phyloP scores from a whole-genome alignment of 257 asterid species.

The Solanum etuberosum region DNA sequence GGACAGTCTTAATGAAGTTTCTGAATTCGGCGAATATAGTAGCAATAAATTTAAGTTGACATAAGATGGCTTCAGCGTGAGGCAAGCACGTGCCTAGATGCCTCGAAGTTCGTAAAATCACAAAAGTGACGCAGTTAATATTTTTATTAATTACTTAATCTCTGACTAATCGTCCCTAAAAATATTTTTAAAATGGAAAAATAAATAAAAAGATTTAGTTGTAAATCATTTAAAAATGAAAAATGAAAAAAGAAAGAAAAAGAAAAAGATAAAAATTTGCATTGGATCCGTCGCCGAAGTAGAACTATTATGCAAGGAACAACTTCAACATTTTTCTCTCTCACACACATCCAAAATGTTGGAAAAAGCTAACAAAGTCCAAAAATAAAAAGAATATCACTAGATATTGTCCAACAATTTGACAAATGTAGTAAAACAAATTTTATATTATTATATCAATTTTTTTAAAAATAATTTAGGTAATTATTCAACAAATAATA shows the following conservation, averaged over 20 bases:
- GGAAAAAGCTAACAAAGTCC: background rate
- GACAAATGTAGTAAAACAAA: background rate
- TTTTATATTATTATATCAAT: too few relatives aligned
- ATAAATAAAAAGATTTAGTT: background rate
- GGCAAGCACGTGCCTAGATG: background rate
- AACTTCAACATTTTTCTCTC: background rate
- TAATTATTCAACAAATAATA: background rate
- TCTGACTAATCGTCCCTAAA: background rate
- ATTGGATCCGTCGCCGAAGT: constrained; percentile 2
- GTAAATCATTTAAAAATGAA: background rate
- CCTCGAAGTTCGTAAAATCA: background rate
- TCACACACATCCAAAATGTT: background rate
- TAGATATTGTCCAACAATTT: background rate
- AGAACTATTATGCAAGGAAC: background rate
- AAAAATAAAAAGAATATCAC: background rate
- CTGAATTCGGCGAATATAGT: too few relatives aligned
- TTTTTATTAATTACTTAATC: background rate
- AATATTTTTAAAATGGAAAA: background rate
- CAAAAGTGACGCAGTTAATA: background rate
- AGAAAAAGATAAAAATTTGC: background rate
- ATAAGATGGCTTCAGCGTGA: background rate
- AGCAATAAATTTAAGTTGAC: background rate
- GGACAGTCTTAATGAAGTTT: rapidly evolving
- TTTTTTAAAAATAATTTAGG: too few relatives aligned
- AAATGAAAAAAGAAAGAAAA: background rate